Evolutionary conservation across 192 early-diverging fungal genomes (phyloP).

Genomic region (Podila minutissima): DNA sequence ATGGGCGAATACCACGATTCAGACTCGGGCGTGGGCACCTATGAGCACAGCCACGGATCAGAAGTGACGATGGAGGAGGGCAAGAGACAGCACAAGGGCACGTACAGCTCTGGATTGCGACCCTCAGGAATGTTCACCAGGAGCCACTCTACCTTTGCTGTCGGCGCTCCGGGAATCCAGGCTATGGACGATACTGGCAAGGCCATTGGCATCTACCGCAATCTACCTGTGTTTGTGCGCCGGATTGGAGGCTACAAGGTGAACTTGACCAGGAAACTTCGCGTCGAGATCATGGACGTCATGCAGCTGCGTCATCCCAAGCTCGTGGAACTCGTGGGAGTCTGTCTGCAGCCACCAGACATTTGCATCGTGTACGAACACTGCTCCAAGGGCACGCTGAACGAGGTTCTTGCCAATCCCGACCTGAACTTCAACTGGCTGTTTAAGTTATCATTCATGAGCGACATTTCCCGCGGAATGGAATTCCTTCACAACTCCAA

Average conservation of each 20-base stretch:
- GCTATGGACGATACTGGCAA: constrained; percentile 39
- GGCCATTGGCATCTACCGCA: constrained; percentile 46
- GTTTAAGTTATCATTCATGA: constrained; percentile 58
- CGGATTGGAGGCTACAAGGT: constrained; percentile 38
- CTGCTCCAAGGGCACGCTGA: constrained; percentile 55
- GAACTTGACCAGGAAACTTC: constrained; percentile 25
- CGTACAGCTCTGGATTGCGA: not conserved
- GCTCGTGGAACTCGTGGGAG: constrained; percentile 51
- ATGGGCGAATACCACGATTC: constrained; percentile 44
- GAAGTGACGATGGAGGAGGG: not conserved
- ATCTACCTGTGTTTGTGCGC: constrained; percentile 48
- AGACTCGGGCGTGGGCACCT: constrained; percentile 9
- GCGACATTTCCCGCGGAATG: constrained; percentile 56
- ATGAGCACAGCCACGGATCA: not conserved
- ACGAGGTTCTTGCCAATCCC: constrained; percentile 50
- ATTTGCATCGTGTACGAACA: constrained; percentile 56
- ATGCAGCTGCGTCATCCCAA: constrained; percentile 55
- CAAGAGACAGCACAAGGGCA: not conserved
- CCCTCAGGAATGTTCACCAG: constrained; percentile 33
- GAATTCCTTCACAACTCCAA: constrained; percentile 57
- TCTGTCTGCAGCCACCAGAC: constrained; percentile 49
- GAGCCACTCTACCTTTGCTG: constrained; percentile 44
- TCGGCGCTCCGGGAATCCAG: constrained; percentile 29
- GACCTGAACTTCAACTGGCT: constrained; percentile 57
- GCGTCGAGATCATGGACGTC: constrained; percentile 50